These are phyloP conservation scores for Alternaria dauci DNA, from an alignment of 2,329 filamentous ascomycete genomes.

Conservation along the genomic window DNA sequence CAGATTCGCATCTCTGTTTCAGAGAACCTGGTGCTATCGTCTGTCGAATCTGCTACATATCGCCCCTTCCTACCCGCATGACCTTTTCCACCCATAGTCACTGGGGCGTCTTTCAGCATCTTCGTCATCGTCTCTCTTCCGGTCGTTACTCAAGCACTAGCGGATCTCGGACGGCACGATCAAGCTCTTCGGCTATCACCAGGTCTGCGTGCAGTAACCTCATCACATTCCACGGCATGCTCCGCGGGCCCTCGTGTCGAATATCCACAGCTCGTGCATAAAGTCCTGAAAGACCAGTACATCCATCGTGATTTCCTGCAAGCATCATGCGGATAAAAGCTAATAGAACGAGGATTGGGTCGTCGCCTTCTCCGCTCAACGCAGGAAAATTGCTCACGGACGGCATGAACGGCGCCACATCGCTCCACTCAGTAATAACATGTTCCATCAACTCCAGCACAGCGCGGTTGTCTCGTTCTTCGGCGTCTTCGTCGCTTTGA, in stretches of 20 bases:
- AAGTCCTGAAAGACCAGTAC: background rate
- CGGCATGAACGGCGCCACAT: constrained; percentile 1
- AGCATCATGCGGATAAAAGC: background rate
- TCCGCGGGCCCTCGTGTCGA: constrained; percentile 11
- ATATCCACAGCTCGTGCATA: constrained; percentile 3
- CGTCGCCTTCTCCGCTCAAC: background rate
- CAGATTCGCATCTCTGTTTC: background rate
- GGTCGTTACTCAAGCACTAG: constrained; percentile 2
- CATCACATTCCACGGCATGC: constrained; percentile 7
- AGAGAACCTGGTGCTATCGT: background rate
- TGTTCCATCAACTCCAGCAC: constrained; percentile 14
- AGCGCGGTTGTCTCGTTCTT: constrained; percentile 2
- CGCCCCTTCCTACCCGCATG: background rate
- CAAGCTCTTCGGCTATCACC: constrained; percentile 2
- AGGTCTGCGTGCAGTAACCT: constrained; percentile 19
- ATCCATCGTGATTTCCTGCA: background rate
- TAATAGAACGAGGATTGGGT: background rate
- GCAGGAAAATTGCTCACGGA: no score
- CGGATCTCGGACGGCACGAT: background rate
- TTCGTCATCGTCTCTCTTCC: constrained; percentile 2
- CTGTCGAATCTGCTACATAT: background rate
- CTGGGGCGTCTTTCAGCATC: background rate
- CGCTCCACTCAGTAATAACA: constrained; percentile 14
- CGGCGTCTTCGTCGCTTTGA: background rate
- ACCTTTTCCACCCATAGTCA: background rate